phyloP scores from a whole-genome alignment of 345 rosid genomes.

The Aethionema arabicum region DNA sequence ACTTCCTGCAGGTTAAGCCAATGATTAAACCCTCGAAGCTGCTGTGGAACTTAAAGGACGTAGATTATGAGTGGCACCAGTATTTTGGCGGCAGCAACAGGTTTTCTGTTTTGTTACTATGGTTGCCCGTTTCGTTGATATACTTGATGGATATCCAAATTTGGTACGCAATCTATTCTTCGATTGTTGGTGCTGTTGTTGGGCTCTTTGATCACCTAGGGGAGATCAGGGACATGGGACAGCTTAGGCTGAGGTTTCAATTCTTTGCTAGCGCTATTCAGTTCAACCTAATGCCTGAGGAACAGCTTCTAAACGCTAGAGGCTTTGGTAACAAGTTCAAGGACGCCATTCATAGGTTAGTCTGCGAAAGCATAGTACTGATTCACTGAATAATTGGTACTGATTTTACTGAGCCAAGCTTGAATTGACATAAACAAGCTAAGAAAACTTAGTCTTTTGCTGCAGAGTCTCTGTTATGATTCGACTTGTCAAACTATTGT shows the following conservation, averaged over 20 bases:
- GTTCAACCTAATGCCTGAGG: slow-evolving; percentile 95
- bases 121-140: slow-evolving; percentile 81
- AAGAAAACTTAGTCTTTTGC: not conserved
- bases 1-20: slow-evolving; percentile 83
- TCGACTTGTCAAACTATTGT: slow-evolving; percentile 6
- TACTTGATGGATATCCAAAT: slow-evolving; percentile 95
- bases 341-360: slow-evolving; percentile 70
- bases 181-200: slow-evolving; percentile 79
- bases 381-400: not conserved
- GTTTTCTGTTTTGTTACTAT: slow-evolving; percentile 71
- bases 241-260: slow-evolving; percentile 89
- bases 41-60: slow-evolving; percentile 43
- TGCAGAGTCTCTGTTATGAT: slow-evolving; percentile 5
- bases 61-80: slow-evolving; percentile 72
- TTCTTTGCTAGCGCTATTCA: slow-evolving; percentile 97
- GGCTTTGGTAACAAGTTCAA: slow-evolving; percentile 79
- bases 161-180: slow-evolving; percentile 89
- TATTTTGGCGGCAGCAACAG: slow-evolving; percentile 56
- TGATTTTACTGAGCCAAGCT: slow-evolving; percentile 6
- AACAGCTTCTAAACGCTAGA: slow-evolving; percentile 81
- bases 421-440: slow-evolving; percentile 16
- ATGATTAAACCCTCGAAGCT: slow-evolving; percentile 66
- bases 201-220: slow-evolving; percentile 93
- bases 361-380: slow-evolving; percentile 14
- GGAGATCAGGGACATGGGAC: slow-evolving; percentile 87